Evolutionary conservation across 768 basidiomycete genomes (phyloP), one percentile per base, ranked within the genome.

Genomic region (Tephrocybe rancida): DNA sequence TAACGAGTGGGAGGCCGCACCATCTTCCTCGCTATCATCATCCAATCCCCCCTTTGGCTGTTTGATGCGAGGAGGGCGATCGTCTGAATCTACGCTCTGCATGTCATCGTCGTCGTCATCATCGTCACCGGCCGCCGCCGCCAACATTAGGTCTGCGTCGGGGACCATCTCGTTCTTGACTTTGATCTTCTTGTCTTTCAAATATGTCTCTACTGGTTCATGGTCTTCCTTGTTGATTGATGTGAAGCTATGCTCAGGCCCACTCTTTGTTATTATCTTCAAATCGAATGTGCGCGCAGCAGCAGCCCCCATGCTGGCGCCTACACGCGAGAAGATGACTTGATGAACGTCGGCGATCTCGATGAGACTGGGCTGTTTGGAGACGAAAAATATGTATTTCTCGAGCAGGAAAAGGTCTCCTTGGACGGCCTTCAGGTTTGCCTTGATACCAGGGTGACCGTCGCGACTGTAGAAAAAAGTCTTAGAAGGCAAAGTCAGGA

Each of bases 361-460:
- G 62, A 98, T 82, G 64, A 97, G 87, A 29, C 86, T 85, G 1
- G 97, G 96, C 60, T 91, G 88, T 71, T 98, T 98, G 51, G 96
- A 95, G 56, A 98, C 93, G 74, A 98, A 98, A 73, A 99, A 93
- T 44, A 99, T 81, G 69, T 90, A 92, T 82, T 98, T 98, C 64
- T 98, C 97, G 58, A 99, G 87, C 79, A 98, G 84, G 82, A 97
- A 98, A 27, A 99, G 84, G 68, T 98, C 95, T 55, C 97, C 97
- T 70, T 96, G 94, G 3, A 90, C 82, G 39, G 97, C 97, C 73
- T 98, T 98, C 61, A 98, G 80, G 69, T 98, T 97, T 62, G 93
- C 94, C 74, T 98, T 98, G 74, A 99, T 88, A n/a, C 93, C 92
- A 14, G 91, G 88, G 59, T 94, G 88, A 3, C 94, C 92, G 61